Conservation (phyloP, 257 asterid genomes). For the Solanum chmielewskii region DNA sequence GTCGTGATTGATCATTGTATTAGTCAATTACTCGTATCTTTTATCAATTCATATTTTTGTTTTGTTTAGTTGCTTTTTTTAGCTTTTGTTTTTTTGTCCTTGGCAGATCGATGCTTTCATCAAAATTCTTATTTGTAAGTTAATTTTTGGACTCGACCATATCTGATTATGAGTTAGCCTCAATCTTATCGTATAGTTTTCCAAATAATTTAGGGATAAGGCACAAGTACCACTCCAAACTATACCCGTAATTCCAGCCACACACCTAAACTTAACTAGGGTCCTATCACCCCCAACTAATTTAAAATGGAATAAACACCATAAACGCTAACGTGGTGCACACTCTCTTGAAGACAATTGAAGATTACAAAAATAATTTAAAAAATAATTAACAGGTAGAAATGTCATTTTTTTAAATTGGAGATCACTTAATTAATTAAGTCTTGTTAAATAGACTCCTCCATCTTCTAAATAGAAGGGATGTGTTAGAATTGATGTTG, state of each 20-base stretch:
- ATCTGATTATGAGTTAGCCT: neutral
- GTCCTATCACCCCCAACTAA: neutral
- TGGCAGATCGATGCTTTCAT: neutral
- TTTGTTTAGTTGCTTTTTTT: neutral
- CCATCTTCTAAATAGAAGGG: neutral
- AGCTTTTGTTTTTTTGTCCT: neutral
- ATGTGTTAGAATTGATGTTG: neutral
- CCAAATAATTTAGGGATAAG: neutral
- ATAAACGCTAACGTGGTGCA: neutral
- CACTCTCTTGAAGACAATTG: neutral
- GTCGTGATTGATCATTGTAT: neutral
- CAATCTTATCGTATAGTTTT: neutral
- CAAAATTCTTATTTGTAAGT: neutral
- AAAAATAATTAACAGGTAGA: neutral
- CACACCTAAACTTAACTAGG: neutral
- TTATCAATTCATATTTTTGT: neutral
- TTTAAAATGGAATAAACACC: neutral
- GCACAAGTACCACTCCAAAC: neutral
- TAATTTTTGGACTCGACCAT: neutral
- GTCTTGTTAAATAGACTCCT: neutral
- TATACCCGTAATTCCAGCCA: too few relatives aligned
- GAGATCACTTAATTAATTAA: neutral
- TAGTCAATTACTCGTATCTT: neutral
- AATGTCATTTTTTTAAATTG: neutral
- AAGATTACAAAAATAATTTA: neutral